A percentile compares a stretch with the other conserved stretches of the same genome.
These are phyloP conservation scores for Anisodus tanguticus DNA, from an alignment of 257 asterid species.

Conservation along the genomic window DNA sequence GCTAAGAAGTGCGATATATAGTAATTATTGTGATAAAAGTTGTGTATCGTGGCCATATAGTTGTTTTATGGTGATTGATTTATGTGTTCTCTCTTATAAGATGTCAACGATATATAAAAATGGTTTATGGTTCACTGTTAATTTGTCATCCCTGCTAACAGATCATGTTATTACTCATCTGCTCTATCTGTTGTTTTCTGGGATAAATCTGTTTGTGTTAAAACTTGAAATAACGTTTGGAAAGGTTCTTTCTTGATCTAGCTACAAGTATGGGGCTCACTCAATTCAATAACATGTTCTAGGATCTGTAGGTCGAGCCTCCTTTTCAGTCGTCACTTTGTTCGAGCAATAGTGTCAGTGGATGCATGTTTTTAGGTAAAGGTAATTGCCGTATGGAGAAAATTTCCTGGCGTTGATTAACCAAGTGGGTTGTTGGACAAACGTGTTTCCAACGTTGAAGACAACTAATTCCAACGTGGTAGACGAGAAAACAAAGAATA, in stretches of 20 bases:
- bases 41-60: conserved; percentile 21
- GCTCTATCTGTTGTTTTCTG: not conserved
- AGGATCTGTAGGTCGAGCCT: no score
- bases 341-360: not conserved
- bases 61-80: conserved; percentile 29
- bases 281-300: no score
- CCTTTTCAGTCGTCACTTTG: no score
- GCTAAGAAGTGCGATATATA: conserved; percentile 29
- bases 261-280: no score
- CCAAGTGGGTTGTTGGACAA: conserved; percentile 26
- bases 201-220: not conserved
- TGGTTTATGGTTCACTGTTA: not conserved
- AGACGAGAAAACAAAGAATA: not conserved
- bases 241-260: not conserved
- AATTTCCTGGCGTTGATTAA: not conserved
- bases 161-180: not conserved
- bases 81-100: conserved; percentile 35
- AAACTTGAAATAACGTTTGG: not conserved
- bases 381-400: not conserved
- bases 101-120: conserved; percentile 36
- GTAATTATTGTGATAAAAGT: conserved; percentile 33
- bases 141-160: not conserved
- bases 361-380: not conserved
- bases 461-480: conserved; percentile 36
- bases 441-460: conserved; percentile 22